Conservation (phyloP, 2,329 filamentous ascomycete genomes). For the Ilyonectria sp. region DNA sequence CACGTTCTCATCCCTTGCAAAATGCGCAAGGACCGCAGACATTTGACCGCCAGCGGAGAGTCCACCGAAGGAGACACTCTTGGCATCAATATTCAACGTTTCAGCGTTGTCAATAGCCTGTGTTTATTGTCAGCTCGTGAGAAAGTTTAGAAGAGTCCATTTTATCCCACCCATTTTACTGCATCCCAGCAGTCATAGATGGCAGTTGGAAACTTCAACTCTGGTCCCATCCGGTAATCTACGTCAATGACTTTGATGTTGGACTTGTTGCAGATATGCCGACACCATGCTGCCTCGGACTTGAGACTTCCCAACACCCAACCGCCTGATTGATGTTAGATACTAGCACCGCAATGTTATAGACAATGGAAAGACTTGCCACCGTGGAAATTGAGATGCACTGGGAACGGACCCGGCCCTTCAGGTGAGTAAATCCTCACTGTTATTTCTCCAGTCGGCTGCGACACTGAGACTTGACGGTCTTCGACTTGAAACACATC, state of each 20-base stretch:
- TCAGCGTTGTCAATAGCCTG: conserved; percentile 29
- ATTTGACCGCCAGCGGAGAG: conserved; percentile 47
- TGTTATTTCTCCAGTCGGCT: conserved; percentile 43
- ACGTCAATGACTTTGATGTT: conserved; percentile 49
- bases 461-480: conserved; percentile 43
- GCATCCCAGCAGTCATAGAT: conserved; percentile 48
- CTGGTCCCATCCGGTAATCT: conserved; percentile 49
- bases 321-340: conserved; percentile 33
- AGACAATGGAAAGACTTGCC: conserved; percentile 23
- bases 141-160: not conserved
- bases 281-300: conserved; percentile 48
- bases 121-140: not conserved
- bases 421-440: conserved; percentile 48
- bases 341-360: rapidly evolving
- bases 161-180: conserved; percentile 47
- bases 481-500: conserved; percentile 31
- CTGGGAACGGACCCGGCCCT: conserved; percentile 46
- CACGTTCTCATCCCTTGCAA: conserved; percentile 51
- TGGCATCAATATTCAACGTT: conserved; percentile 35
- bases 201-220: conserved; percentile 43
- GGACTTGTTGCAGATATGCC: conserved; percentile 45
- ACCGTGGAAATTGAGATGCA: conserved; percentile 47
- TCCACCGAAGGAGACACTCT: conserved; percentile 43
- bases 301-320: conserved; percentile 47
- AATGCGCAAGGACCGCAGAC: conserved; percentile 52